phyloP scores from a whole-genome alignment of 169 alveolate genomes.

The Miamiensis avidus region DNA sequence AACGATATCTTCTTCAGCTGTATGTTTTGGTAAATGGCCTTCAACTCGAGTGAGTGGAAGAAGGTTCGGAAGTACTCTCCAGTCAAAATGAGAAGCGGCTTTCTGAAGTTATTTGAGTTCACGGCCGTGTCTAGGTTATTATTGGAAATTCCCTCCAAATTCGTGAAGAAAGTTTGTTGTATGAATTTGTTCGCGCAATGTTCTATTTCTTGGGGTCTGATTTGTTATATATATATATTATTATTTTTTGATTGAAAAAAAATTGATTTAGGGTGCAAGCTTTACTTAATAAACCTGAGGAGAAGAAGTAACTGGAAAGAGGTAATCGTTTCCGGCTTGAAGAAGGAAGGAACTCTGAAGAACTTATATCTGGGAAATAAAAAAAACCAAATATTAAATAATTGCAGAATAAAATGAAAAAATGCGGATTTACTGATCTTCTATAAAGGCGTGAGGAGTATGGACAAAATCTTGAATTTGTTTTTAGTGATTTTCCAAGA shows the following conservation, averaged over 20 bases:
- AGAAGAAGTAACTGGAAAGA: neutral
- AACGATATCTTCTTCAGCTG: too few species aligned
- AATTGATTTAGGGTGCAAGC: too few species aligned
- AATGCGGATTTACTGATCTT: neutral
- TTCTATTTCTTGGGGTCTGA: neutral
- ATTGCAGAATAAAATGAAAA: too few species aligned
- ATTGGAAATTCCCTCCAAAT: neutral
- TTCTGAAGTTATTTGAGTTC: neutral
- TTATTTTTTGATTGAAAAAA: neutral
- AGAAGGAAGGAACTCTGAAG: neutral
- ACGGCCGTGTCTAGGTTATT: neutral
- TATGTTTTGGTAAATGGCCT: neutral
- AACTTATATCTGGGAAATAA: neutral
- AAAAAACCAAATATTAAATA: neutral
- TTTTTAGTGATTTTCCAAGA: neutral
- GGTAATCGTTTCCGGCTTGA: neutral
- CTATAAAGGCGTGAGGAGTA: neutral
- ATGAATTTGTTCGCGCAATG: neutral
- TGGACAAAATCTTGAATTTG: neutral
- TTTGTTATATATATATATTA: too few species aligned
- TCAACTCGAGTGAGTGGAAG: neutral
- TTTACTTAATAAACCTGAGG: neutral
- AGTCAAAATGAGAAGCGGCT: neutral
- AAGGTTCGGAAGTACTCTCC: neutral
- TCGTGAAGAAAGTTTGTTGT: neutral